These are phyloP conservation scores for Fusarium musae DNA, from an alignment of 2,329 filamentous ascomycete species.

Conservation along the genomic window DNA sequence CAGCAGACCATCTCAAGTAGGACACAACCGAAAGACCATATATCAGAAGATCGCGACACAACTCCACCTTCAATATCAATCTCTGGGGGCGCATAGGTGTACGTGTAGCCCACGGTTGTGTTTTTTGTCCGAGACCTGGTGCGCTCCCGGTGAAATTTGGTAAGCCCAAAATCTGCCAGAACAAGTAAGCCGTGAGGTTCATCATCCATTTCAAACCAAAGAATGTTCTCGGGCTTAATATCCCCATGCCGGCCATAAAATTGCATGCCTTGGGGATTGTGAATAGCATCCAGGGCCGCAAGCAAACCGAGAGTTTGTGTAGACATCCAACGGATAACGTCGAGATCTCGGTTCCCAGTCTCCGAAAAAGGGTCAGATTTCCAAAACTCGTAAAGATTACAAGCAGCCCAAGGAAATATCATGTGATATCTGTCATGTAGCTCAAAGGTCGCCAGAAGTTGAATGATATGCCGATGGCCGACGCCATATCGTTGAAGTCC, in stretches of 20 bases:
- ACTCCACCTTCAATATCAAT: background rate
- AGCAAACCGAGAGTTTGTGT: background rate
- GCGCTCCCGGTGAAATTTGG: background rate
- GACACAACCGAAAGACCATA: background rate
- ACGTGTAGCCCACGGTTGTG: background rate
- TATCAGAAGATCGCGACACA: background rate
- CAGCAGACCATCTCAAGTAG: background rate
- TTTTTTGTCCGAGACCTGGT: background rate
- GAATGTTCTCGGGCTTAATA: background rate
- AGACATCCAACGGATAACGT: background rate
- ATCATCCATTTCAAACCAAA: background rate
- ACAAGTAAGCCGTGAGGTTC: background rate
- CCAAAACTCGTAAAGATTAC: background rate
- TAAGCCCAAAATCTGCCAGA: background rate
- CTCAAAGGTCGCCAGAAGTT: background rate
- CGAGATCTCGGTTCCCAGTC: background rate
- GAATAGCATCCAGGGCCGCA: background rate
- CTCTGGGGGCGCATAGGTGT: background rate
- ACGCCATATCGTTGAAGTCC: background rate
- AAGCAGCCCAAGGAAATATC: background rate
- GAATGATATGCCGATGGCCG: background rate
- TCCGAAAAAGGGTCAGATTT: background rate
- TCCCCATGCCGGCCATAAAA: background rate
- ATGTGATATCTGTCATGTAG: background rate
- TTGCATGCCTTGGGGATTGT: background rate